These are phyloP conservation scores for Suillus sp. DNA, from an alignment of 768 basidiomycete genomes.

Conservation along the genomic window DNA sequence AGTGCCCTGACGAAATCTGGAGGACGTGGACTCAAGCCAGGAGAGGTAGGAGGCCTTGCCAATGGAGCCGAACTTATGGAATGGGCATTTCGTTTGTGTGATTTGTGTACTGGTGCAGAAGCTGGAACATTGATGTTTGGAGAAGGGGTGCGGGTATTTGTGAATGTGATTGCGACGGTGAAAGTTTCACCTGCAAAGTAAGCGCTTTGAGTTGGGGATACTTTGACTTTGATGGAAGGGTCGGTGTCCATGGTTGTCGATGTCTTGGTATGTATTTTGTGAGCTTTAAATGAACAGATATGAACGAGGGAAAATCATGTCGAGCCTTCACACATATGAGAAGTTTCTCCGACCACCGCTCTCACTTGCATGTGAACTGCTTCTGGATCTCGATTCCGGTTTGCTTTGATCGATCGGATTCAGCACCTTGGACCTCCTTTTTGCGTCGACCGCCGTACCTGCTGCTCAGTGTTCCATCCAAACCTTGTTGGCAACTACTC, in stretches of 20 bases:
- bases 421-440: too few species aligned
- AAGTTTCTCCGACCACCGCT: background rate
- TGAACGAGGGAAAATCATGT: background rate
- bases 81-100: slow-evolving; percentile 73
- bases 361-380: too few species aligned
- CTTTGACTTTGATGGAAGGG: slow-evolving; percentile 64
- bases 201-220: slow-evolving; percentile 80
- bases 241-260: slow-evolving; percentile 31
- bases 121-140: slow-evolving; percentile 25
- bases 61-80: slow-evolving; percentile 84
- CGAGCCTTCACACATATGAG: background rate
- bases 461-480: too few species aligned
- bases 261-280: background rate
- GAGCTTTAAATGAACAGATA: background rate
- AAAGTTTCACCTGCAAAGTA: slow-evolving; percentile 94
- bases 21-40: slow-evolving; percentile 54
- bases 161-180: slow-evolving; percentile 82
- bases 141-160: slow-evolving; percentile 68
- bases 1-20: slow-evolving; percentile 24
- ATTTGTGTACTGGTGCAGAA: slow-evolving; percentile 23
- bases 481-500: too few species aligned
- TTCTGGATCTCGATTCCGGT: too few species aligned
- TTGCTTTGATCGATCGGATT: too few species aligned
- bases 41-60: slow-evolving; percentile 80
- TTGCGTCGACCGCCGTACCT: too few species aligned